Base-by-base conservation (phyloP, 2,329 filamentous ascomycete species). In the Colletotrichum neosansevieriae region DNA sequence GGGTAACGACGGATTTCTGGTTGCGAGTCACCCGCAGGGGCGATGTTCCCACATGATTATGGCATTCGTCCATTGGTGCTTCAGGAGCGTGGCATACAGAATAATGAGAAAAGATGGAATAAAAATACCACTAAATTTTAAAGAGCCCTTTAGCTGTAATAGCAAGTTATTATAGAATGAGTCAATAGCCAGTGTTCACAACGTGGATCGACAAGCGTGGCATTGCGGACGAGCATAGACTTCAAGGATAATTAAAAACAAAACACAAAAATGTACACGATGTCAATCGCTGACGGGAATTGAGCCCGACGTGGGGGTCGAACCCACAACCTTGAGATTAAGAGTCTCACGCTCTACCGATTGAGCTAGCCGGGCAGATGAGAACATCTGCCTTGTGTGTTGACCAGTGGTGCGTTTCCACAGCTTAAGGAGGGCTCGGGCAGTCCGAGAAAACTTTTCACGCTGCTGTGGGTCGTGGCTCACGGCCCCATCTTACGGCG, bases 291-390 rank as follows among this genome's bases (percentile, higher is more conserved):
- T 58, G 70, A 69, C 71, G 70, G 71, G 71, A 72, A 67, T 72
- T 72, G 71, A 72, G 71, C 71, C 71, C 71, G 71, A 72, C 71
- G 71, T 72, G 71, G 71, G 71, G 71, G 71, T 72, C 71, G 70
- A 72, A 72, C 70, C 64, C 59, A 58, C 59, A 67, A 63, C 58
- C 59, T 63, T 67, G 58, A 63, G 58, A 67, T 63, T 86, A 86
- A 87, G 88, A 90, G 88, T 90, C 88, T 89, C 84, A 90, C 88
- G 88, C 88, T 91, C 88, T 90, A 90, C 86, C 86, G 86, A 88
- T 89, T 89, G 86, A 89, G 86, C 86, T 89, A 89, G 83, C 84
- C 83, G 81, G 84, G 83, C 83, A 57, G 63, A 66, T 50, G 49
- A 15, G 13, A 36, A 77, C 32, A 67, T 67, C 63, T 67, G 63